Conservation (phyloP, 352 stramenopile species). For the Globisporangium emineosum region DNA sequence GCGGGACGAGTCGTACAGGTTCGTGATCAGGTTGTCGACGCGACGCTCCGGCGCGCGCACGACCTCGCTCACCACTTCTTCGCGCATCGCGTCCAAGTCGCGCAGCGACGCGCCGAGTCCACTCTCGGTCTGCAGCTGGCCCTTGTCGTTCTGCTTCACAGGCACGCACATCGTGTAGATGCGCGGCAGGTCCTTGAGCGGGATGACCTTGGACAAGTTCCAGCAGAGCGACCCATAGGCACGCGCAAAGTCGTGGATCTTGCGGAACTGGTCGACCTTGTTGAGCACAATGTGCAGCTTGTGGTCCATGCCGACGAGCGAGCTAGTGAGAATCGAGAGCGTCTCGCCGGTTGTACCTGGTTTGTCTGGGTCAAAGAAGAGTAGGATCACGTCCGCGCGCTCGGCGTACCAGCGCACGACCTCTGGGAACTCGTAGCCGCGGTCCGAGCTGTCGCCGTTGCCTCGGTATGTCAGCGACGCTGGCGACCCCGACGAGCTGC, state of each 20-base stretch:
- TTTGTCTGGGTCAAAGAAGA: slow-evolving; percentile 99
- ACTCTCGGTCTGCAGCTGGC: slow-evolving; percentile 46
- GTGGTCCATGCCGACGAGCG: slow-evolving; percentile 97
- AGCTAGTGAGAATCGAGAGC: slow-evolving; percentile 96
- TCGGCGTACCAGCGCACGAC: slow-evolving; percentile 98
- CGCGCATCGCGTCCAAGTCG: slow-evolving; percentile 94
- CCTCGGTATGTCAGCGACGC: slow-evolving; percentile 33
- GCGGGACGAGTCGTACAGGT: slow-evolving; percentile 91
- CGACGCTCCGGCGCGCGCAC: slow-evolving; percentile 96
- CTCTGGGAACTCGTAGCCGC: slow-evolving; percentile 97
- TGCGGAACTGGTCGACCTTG: slow-evolving; percentile 98
- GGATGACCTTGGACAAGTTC: slow-evolving; percentile 99
- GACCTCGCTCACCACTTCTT: slow-evolving; percentile 98
- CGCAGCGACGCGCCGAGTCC: slow-evolving; percentile 79
- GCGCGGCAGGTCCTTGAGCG: slow-evolving; percentile 97
- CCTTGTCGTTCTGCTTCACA: slow-evolving; percentile 54
- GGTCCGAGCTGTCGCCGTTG: slow-evolving; percentile 58
- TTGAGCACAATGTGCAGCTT: slow-evolving; percentile 99
- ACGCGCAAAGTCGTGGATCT: slow-evolving; percentile 99
- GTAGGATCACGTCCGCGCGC: slow-evolving; percentile 97
- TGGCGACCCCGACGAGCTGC: slow-evolving; percentile 16
- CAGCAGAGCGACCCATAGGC: slow-evolving; percentile 99
- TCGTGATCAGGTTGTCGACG: slow-evolving; percentile 99
- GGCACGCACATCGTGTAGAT: slow-evolving; percentile 99
- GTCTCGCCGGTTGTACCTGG: slow-evolving; percentile 99